These are phyloP conservation scores for Centella asiatica DNA, from an alignment of 129 eudicot genomes.

Conservation along the genomic window DNA sequence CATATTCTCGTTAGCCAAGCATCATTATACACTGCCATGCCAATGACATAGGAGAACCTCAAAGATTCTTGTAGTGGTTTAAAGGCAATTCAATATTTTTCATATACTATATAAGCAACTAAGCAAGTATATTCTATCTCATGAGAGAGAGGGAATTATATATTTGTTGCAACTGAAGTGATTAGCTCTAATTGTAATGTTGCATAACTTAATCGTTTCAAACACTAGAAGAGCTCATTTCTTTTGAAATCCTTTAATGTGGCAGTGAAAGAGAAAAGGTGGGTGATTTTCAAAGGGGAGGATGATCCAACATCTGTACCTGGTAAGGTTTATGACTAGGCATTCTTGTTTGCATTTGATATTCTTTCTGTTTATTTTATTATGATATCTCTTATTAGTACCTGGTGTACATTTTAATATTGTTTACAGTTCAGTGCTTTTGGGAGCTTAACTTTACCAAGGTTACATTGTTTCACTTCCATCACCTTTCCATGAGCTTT, in stretches of 20 bases:
- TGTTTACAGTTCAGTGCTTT: background rate
- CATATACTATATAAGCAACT: too few relatives aligned
- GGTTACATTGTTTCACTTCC: background rate
- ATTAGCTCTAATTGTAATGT: background rate
- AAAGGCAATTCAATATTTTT: background rate
- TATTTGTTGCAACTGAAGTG: background rate
- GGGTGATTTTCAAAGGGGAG: constrained; percentile 81
- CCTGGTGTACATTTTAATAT: background rate
- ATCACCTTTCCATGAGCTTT: too few relatives aligned
- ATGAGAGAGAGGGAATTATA: background rate
- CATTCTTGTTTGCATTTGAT: background rate
- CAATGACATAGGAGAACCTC: background rate
- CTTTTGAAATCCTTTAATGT: constrained; percentile 18
- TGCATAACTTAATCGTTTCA: background rate
- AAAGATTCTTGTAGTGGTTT: background rate
- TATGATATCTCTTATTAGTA: background rate
- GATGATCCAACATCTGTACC: constrained; percentile 87
- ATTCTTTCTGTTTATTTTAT: background rate
- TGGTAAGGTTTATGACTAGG: constrained; percentile 40
- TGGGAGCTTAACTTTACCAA: constrained; percentile 2
- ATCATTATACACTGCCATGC: background rate
- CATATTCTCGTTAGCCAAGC: background rate
- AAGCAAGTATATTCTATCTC: too few relatives aligned
- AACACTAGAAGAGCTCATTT: background rate
- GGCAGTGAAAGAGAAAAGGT: constrained; percentile 92